phyloP scores from a whole-genome alignment of 1,139 yeast genomes.

The Pichia sp. region DNA sequence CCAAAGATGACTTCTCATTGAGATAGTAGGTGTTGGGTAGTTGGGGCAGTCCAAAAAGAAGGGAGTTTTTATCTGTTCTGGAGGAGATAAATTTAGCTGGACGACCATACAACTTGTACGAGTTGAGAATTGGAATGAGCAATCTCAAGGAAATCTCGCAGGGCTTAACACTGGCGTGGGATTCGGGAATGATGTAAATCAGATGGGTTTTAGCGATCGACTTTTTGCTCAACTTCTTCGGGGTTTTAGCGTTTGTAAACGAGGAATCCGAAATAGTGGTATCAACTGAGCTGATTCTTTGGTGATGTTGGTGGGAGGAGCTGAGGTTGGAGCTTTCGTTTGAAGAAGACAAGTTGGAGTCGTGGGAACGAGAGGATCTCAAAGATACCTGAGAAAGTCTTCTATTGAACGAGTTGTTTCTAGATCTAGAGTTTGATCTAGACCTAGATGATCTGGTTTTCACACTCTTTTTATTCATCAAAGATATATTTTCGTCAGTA shows the following conservation, averaged over 20 bases:
- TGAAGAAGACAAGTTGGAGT: slow-evolving; percentile 21
- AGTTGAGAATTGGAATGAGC: slow-evolving; percentile 49
- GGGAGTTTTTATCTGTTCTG: slow-evolving; percentile 41
- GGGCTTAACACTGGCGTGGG: slow-evolving; percentile 55
- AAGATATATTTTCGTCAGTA: slow-evolving; percentile 5
- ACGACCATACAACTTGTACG: slow-evolving; percentile 53
- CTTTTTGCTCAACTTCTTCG: slow-evolving; percentile 28
- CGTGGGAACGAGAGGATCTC: slow-evolving; percentile 18
- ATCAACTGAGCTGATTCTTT: slow-evolving; percentile 27
- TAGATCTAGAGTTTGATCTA: slow-evolving; percentile 13
- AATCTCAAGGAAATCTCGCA: slow-evolving; percentile 55
- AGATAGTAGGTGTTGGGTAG: slow-evolving; percentile 52
- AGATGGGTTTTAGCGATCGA: slow-evolving; percentile 39
- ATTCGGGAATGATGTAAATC: slow-evolving; percentile 44
- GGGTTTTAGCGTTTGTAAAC: slow-evolving; percentile 20
- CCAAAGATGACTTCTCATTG: slow-evolving; percentile 38
- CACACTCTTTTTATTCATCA: slow-evolving; percentile 1
- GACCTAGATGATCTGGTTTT: slow-evolving; percentile 14
- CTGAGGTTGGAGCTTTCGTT: slow-evolving; percentile 4
- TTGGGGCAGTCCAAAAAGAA: slow-evolving; percentile 54
- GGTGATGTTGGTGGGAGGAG: slow-evolving; percentile 17
- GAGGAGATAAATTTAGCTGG: slow-evolving; percentile 48
- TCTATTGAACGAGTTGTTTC: slow-evolving; percentile 20
- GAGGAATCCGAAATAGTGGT: slow-evolving; percentile 29
- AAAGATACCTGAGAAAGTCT: slow-evolving; percentile 24